phyloP scores from a whole-genome alignment of 768 basidiomycete species.

The Phaffia tasmanica region DNA sequence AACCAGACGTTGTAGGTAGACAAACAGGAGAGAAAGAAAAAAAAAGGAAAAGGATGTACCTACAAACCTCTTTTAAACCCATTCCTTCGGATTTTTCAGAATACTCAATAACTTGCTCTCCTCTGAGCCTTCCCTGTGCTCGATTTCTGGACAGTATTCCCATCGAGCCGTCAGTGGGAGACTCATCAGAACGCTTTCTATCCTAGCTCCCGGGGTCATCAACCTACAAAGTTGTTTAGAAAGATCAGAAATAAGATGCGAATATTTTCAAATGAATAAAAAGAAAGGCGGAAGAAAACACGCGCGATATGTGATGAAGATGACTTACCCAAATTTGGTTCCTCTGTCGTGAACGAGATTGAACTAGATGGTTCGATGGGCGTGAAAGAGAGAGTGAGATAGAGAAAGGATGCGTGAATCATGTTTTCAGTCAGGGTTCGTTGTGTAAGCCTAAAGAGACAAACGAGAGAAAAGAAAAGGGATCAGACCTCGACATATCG shows the following conservation, averaged over 20 bases:
- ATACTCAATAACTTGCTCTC: constrained; percentile 57
- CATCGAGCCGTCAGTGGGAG: constrained; percentile 74
- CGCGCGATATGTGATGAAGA: not conserved
- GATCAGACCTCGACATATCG: not conserved
- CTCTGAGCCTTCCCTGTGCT: constrained; percentile 47
- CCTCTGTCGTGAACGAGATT: constrained; percentile 78
- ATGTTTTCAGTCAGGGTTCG: no score
- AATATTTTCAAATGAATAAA: constrained; percentile 18
- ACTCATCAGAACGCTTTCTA: constrained; percentile 52
- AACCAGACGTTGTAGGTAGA: no score
- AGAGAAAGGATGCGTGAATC: no score
- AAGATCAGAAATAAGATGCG: not conserved
- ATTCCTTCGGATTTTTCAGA: constrained; percentile 53
- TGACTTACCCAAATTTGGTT: constrained; percentile 58
- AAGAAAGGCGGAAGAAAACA: not conserved
- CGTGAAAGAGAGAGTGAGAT: no score
- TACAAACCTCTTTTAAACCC: constrained; percentile 43
- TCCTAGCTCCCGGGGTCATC: constrained; percentile 69
- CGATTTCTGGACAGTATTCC: constrained; percentile 78
- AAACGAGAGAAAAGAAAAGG: not conserved
- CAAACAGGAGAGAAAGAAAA: no score
- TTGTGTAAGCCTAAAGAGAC: no score
- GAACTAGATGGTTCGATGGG: constrained; percentile 76
- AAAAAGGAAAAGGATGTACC: no score
- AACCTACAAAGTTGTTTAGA: constrained; percentile 34